A percentile compares a stretch with the other conserved stretches of the same genome.
These are phyloP conservation scores for Wolfiporia cocos DNA, from an alignment of 1,284 basidiomycete species.

Conservation along the genomic window DNA sequence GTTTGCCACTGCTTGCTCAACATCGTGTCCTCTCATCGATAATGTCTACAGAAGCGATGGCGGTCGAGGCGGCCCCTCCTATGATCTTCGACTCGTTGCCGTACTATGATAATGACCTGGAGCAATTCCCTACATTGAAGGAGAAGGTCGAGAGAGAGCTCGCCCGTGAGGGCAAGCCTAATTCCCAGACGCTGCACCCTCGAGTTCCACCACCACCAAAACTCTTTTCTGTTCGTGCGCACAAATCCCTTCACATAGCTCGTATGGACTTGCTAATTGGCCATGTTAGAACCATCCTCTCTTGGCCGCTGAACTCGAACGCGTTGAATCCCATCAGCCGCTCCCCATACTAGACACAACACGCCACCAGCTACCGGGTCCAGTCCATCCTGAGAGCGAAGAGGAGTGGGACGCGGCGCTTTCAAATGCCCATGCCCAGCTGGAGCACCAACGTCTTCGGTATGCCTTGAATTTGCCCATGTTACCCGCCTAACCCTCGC, in stretches of 20 bases:
- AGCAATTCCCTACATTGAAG: conserved; percentile 64
- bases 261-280: not conserved
- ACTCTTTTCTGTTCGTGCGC: conserved; percentile 58
- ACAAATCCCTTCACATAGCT: not conserved
- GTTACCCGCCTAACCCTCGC: not conserved
- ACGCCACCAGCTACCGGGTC: conserved; percentile 77
- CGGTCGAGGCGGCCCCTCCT: conserved; percentile 8
- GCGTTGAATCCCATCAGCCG: conserved; percentile 65
- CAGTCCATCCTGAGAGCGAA: conserved; percentile 55
- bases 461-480: conserved; percentile 29
- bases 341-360: conserved; percentile 72
- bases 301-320: conserved; percentile 66
- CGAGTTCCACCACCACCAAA: conserved; percentile 64
- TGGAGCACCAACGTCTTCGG: conserved; percentile 89
- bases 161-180: conserved; percentile 56
- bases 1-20: not conserved
- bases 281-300: conserved; percentile 51
- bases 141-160: conserved; percentile 72
- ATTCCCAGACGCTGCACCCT: conserved; percentile 52
- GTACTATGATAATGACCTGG: conserved; percentile 92
- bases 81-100: conserved; percentile 79
- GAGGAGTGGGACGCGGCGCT: conserved; percentile 79
- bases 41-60: conserved; percentile 13
- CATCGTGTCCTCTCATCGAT: not conserved
- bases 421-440: conserved; percentile 76